These are phyloP conservation scores for Heteromeles arbutifolia DNA, from an alignment of 306 rosid genomes.

Conservation along the genomic window DNA sequence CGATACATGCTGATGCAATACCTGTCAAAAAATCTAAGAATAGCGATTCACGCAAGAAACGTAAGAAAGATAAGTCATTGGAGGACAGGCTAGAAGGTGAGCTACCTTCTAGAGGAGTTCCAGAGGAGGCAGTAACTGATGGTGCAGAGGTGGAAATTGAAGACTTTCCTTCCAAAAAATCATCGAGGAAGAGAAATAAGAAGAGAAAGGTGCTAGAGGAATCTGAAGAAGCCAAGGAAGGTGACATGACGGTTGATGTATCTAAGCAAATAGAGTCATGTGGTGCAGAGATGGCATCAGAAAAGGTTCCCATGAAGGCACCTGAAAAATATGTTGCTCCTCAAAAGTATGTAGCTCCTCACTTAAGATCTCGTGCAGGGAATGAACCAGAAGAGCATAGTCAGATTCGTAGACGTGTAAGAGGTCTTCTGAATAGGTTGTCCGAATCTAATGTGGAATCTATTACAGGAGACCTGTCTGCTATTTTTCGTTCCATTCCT, in stretches of 20 bases:
- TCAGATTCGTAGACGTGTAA: constrained; percentile 54
- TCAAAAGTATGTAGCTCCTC: constrained; percentile 71
- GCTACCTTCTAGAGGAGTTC: background rate
- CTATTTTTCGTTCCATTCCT: constrained; percentile 46
- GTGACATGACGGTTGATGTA: background rate
- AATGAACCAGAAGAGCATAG: constrained; percentile 64
- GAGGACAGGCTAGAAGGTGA: constrained; percentile 25
- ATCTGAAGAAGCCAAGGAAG: constrained; percentile 25
- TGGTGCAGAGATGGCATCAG: constrained; percentile 15
- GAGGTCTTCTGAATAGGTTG: constrained; percentile 65
- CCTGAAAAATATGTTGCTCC: constrained; percentile 61
- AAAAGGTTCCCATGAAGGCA: constrained; percentile 27
- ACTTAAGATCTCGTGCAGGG: constrained; percentile 58
- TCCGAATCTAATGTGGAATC: constrained; percentile 75
- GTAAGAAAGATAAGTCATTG: constrained; percentile 22
- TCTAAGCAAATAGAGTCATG: constrained; percentile 15
- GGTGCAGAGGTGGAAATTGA: constrained; percentile 23
- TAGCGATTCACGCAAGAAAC: constrained; percentile 23
- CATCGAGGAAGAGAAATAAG: constrained; percentile 33
- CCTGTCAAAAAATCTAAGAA: constrained; percentile 35
- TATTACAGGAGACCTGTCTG: constrained; percentile 57
- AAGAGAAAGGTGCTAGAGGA: constrained; percentile 31
- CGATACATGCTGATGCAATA: constrained; percentile 8
- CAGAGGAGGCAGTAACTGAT: constrained; percentile 14
- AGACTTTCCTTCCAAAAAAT: constrained; percentile 17